Evolutionary conservation across 73 alveolate species (phyloP).

Genomic region (Urostyla sp.): DNA sequence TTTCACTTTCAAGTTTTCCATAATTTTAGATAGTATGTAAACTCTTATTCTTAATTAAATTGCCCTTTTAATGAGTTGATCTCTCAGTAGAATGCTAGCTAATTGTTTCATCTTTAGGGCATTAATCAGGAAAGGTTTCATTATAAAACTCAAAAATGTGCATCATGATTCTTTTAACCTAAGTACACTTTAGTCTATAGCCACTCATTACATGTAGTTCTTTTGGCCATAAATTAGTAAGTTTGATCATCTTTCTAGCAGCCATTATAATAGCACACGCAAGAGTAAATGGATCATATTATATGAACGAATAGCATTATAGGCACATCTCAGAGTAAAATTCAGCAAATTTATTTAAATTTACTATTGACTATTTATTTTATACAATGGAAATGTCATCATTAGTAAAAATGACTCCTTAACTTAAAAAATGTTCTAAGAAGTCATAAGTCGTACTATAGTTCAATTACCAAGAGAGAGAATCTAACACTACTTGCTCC

Average conservation of each 20-base stretch:
- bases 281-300: constrained; percentile 58
- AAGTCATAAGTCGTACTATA: constrained; percentile 65
- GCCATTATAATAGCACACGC: constrained; percentile 69
- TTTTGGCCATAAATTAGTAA: constrained; percentile 54
- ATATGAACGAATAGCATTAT: constrained; percentile 56
- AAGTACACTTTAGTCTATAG: neutral
- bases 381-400: constrained; percentile 26
- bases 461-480: constrained; percentile 64
- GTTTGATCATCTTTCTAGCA: constrained; percentile 61
- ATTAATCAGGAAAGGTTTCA: constrained; percentile 35
- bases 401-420: constrained; percentile 61
- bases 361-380: neutral
- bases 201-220: constrained; percentile 58
- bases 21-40: no score
- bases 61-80: no score
- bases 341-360: constrained; percentile 63
- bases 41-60: no score
- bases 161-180: constrained; percentile 21
- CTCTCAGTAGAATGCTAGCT: neutral
- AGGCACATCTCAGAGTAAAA: constrained; percentile 68
- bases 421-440: constrained; percentile 40
- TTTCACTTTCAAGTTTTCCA: constrained; percentile 3
- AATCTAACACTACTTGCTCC: constrained; percentile 57
- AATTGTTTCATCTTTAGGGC: neutral
- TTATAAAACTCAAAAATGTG: constrained; percentile 39